Conservation (phyloP, 192 early-diverging fungal species). For the Coemansia sp. region DNA sequence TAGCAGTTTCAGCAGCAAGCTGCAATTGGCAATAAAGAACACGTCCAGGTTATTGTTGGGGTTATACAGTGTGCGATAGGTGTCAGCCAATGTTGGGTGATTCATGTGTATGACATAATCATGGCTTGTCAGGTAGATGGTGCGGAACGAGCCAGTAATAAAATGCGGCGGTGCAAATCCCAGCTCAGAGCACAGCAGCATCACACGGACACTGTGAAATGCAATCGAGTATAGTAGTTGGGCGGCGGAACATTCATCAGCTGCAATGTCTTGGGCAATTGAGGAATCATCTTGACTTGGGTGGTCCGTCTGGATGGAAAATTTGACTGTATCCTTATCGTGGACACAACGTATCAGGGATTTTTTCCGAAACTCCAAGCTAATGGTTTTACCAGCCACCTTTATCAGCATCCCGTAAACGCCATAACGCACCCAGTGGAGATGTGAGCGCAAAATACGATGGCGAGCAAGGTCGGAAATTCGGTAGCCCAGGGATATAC, state of each 20-base stretch:
- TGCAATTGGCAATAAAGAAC: no score
- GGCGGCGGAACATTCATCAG: slow-evolving; percentile 24
- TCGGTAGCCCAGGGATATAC: slow-evolving; percentile 12
- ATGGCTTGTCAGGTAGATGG: neutral
- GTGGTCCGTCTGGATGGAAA: no score
- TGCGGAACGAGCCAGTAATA: slow-evolving; percentile 10
- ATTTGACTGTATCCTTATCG: no score
- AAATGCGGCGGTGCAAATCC: slow-evolving; percentile 20
- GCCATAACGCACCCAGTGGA: slow-evolving; percentile 16
- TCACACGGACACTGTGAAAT: slow-evolving; percentile 16
- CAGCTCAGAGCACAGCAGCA: slow-evolving; percentile 6
- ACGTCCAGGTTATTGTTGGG: no score
- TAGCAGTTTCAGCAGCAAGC: no score
- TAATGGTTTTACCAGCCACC: slow-evolving; percentile 6
- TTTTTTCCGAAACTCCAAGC: no score
- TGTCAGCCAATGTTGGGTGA: no score
- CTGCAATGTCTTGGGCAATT: neutral
- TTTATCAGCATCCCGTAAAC: slow-evolving; percentile 15
- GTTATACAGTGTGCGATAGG: no score
- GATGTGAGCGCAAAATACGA: slow-evolving; percentile 3
- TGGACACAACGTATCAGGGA: no score
- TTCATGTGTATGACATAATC: no score
- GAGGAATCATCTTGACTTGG: no score
- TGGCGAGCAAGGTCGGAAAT: slow-evolving; percentile 24
- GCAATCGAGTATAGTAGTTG: slow-evolving; percentile 12